Evolutionary conservation across 805 yeast genomes (phyloP), one percentile per base, ranked within the genome.

Genomic region (Nakazawaea ambrosiae): DNA sequence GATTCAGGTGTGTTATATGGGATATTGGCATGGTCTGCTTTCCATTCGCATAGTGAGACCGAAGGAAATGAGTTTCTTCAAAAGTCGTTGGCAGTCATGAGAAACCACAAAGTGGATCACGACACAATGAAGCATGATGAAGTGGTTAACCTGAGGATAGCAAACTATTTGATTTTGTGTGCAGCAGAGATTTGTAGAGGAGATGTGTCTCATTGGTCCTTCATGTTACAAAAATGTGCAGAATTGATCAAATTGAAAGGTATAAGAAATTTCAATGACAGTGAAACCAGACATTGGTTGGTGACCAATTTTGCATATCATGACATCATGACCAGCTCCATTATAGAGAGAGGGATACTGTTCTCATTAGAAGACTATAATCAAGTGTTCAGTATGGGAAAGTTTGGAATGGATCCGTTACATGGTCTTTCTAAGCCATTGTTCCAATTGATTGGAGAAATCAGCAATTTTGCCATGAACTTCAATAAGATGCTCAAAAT

Each of bases 121-220:
- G 14, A 22, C 2, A 35, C 40, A 9, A 20, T 36, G 22, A 42
- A 40, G 20, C 19, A 50, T 51, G n/a, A 54, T 54, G 57, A 50
- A 11, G 47, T 57, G 8, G 53, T 64, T 12, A 52, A 70, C 25
- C 49, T 60, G 45, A 68, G 79, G 42, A 53, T 84, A 31, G 89
- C 94, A 1, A 73, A 80, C 14, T 62, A 81, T 37, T 57, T 84
- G 44, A 73, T 85, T 36, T 63, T 84, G 35, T 73, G 83, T 46
- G 86, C 82, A n/a, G 89, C 85, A 1, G 88, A 83, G 50, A 81
- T 85, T 37, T 84, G 90, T 57, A 71, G 77, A 45, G 95, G 95
- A 6, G 94, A 85, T 54, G 86, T 82, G 25, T 68, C 68, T 26
- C 74, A 78, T 50, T 85, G 95, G 95, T 71, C 81, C 2, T 65